phyloP scores from a whole-genome alignment of 352 stramenopile species.

The Albugo laibachii region DNA sequence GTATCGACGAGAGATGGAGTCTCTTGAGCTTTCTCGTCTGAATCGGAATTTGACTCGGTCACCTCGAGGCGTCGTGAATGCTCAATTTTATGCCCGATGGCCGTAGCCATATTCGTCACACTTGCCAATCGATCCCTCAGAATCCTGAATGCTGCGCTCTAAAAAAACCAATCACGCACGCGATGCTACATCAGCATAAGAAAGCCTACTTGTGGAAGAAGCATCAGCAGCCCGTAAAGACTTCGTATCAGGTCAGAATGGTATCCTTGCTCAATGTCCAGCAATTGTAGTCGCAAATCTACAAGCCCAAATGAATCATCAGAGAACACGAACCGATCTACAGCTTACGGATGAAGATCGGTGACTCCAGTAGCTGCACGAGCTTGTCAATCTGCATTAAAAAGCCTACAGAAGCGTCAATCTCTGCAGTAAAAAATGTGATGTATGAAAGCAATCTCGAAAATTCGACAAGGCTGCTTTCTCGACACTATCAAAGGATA shows the following conservation, averaged over 20 bases:
- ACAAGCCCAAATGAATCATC: background rate
- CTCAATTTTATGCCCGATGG: slow-evolving; percentile 18
- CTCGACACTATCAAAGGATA: slow-evolving; percentile 20
- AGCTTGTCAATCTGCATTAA: slow-evolving; percentile 99
- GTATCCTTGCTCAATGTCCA: slow-evolving; percentile 90
- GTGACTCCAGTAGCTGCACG: slow-evolving; percentile 97
- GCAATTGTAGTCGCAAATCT: slow-evolving; percentile 91
- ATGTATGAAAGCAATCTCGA: slow-evolving; percentile 19
- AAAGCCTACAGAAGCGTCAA: slow-evolving; percentile 95
- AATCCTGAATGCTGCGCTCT: slow-evolving; percentile 62
- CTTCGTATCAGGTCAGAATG: slow-evolving; percentile 93
- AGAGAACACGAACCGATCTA: background rate
- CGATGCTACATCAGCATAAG: background rate
- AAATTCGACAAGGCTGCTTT: slow-evolving; percentile 2
- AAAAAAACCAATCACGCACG: background rate
- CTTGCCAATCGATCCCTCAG: slow-evolving; percentile 63
- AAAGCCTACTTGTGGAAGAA: slow-evolving; percentile 75
- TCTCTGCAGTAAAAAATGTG: slow-evolving; percentile 59
- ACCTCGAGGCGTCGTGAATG: background rate
- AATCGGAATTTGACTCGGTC: no score
- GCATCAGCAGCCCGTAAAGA: slow-evolving; percentile 94
- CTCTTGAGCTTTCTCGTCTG: no score
- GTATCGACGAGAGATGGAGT: no score
- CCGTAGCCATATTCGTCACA: slow-evolving; percentile 75
- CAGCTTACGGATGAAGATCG: slow-evolving; percentile 86